Evolutionary conservation across 345 rosid genomes (phyloP).

Genomic region (Corchorus capsularis): DNA sequence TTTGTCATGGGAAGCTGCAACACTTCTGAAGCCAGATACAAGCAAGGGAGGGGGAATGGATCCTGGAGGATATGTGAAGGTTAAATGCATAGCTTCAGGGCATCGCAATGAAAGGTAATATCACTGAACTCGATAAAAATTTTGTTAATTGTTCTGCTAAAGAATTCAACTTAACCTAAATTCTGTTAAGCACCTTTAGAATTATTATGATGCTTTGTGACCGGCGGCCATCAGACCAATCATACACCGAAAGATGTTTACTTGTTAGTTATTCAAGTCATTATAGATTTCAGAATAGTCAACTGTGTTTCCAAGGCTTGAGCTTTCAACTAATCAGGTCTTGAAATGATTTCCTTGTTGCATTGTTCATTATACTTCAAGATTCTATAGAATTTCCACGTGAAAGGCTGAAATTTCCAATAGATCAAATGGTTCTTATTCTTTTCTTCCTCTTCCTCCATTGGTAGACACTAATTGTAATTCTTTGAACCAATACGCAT

Average conservation of each 20-base stretch:
- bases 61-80: constrained; percentile 97
- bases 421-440: not conserved
- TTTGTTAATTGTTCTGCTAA: not conserved
- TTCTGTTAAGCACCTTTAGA: not conserved
- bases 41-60: constrained; percentile 97
- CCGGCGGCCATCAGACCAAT: constrained; percentile 1
- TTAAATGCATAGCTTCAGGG: constrained; percentile 92
- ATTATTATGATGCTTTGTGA: not conserved
- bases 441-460: not conserved
- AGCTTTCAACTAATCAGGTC: not conserved
- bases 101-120: constrained; percentile 78
- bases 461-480: not conserved
- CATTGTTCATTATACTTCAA: not conserved
- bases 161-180: not conserved
- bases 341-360: constrained; percentile 8
- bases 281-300: constrained; percentile 7
- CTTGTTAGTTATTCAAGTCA: not conserved
- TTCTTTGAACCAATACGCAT: not conserved
- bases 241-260: not conserved
- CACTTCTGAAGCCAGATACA: constrained; percentile 89
- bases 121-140: constrained; percentile 4
- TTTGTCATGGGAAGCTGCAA: constrained; percentile 95
- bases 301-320: not conserved
- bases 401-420: not conserved
- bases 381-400: not conserved